Evolutionary conservation across 306 rosid species (phyloP), one percentile per base, ranked within the genome.

Genomic region (Lathyrus aphaca): DNA sequence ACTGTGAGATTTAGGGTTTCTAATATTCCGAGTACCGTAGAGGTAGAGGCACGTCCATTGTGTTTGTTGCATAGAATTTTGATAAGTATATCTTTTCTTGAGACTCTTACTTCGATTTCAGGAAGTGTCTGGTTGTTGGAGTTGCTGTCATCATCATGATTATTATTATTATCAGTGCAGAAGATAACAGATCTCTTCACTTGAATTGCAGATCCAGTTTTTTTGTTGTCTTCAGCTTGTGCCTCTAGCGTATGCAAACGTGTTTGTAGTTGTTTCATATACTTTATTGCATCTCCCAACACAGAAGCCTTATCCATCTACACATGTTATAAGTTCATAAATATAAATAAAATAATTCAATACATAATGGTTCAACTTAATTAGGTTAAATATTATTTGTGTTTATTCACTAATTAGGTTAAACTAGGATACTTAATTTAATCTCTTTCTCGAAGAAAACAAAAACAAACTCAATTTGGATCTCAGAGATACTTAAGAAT

Each of bases 301-400:
- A 93, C 93, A 0, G 98, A 86, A 69, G 97, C 96, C 80, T 93
- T 93, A 71, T 90, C 97, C 91, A 81, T 86, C 98, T 93, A 81
- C 74, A 25, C 48, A 29, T 44, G 19, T 56, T 35, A 35, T 35
- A 6, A 7, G 1, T 35, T 35, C 39, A 35, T 35, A 35, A 35
- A 35, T 35, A 32, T 32, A 11, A 61, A 55, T 42, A 18, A 16
- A 16, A 66, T 43, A 55, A 49, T 65, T 64, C 29, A 37, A 35
- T 1, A 7, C 39, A 1, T 35, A 35, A 0, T 6, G 39, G 39
- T 15, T 16, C 0, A 14, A 49, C 5, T 18, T 18, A 8, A 30
- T 45, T 59, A 57, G 14, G 55, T 18, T 38, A 18, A 62, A 16
- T 35, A 44, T 35, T 25, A 25, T 25, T 25, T 25, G 25, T 8